These are phyloP conservation scores for Penicillium alfredii DNA, from an alignment of 495 filamentous ascomycete species.

Conservation along the genomic window DNA sequence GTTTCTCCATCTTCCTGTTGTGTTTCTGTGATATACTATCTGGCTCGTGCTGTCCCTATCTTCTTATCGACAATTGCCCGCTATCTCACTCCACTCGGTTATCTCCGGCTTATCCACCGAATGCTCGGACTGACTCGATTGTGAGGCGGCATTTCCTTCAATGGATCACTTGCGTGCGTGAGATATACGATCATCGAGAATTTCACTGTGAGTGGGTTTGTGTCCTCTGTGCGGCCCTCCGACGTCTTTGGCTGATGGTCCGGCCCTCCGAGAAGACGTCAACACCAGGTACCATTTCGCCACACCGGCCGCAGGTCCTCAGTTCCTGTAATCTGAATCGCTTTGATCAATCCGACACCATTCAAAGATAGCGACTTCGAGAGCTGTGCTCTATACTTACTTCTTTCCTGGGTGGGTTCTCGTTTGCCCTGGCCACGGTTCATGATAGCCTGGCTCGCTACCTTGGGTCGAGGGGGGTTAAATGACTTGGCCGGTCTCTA, in stretches of 20 bases:
- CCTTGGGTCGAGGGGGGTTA: conserved; percentile 19
- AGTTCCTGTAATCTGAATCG: conserved; percentile 9
- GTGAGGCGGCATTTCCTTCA: conserved; percentile 12
- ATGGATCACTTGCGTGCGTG: too few relatives aligned
- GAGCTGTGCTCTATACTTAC: conserved; percentile 11
- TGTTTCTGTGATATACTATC: too few relatives aligned
- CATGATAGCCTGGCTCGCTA: conserved; percentile 19
- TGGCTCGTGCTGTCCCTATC: conserved; percentile 1
- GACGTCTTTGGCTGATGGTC: too few relatives aligned
- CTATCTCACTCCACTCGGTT: conserved; percentile 26
- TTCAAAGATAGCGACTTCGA: conserved; percentile 4
- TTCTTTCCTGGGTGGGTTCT: conserved; percentile 19
- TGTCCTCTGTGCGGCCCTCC: too few relatives aligned
- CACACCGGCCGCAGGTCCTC: conserved; percentile 24
- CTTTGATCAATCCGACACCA: too few relatives aligned
- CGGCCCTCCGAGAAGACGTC: conserved; percentile 10
- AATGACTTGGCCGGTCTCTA: conserved; percentile 9
- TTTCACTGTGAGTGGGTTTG: too few relatives aligned
- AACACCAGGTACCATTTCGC: conserved; percentile 11
- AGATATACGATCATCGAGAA: too few relatives aligned
- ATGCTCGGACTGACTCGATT: too few relatives aligned
- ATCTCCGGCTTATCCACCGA: conserved; percentile 32
- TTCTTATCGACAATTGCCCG: conserved; percentile 30
- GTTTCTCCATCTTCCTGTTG: conserved; percentile 2
- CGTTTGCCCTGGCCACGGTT: conserved; percentile 14